Conservation (phyloP, 2,329 filamentous ascomycete species). For the Bimuria novae-zelandiae region DNA sequence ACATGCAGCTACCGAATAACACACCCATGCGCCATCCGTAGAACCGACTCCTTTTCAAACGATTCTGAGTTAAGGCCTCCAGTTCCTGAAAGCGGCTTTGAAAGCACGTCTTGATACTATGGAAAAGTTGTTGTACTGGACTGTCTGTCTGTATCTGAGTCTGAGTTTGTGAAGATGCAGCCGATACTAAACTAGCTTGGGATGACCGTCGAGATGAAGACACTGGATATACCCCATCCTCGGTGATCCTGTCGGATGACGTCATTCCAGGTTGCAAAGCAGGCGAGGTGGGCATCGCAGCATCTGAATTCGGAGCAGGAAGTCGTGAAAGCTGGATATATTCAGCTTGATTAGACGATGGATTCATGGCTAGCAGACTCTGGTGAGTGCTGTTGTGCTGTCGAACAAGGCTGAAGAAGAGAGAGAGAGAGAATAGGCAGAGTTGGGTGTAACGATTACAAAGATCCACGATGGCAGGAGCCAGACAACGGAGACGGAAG, state of each 20-base stretch:
- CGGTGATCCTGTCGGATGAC: not conserved
- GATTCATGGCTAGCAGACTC: not conserved
- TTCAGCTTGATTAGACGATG: not conserved
- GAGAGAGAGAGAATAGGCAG: no score
- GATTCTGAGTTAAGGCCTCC: slow-evolving; percentile 24
- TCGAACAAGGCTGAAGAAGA: no score
- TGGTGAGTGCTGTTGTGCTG: no score
- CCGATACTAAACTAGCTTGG: not conserved
- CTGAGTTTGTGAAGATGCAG: not conserved
- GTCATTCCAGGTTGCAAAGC: not conserved
- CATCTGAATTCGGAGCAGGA: not conserved
- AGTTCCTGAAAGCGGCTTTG: not conserved
- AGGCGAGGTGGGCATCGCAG: not conserved
- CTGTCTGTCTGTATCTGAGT: not conserved
- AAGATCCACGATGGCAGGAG: no score
- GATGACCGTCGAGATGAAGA: not conserved
- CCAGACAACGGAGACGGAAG: no score
- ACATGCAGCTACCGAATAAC: slow-evolving; percentile 18
- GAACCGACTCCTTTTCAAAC: slow-evolving; percentile 16
- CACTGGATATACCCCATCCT: not conserved
- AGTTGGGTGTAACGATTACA: no score
- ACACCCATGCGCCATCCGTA: slow-evolving; percentile 29
- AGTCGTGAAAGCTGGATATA: not conserved
- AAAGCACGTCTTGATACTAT: not conserved
- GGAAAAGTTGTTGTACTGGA: not conserved